These are phyloP conservation scores for Bolboschoenoplectus hybrid DNA, from an alignment of 202 grass and related monocot species.

Conservation along the genomic window DNA sequence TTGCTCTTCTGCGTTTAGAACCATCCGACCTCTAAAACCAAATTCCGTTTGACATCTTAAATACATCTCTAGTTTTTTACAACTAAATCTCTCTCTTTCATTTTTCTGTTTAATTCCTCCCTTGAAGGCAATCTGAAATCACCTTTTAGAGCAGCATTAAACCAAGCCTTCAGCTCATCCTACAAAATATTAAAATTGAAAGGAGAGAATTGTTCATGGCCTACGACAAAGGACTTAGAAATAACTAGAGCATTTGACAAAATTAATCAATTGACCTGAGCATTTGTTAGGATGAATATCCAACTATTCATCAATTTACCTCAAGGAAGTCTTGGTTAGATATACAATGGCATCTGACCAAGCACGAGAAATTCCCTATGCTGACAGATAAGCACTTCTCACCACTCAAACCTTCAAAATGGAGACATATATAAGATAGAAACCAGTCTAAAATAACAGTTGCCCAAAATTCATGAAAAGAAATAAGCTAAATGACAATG, in stretches of 20 bases:
- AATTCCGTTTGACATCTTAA: neutral
- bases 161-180: conserved; percentile 92
- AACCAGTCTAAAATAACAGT: neutral
- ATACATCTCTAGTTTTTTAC: conserved; percentile 34
- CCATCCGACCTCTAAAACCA: neutral
- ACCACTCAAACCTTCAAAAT: conserved; percentile 70
- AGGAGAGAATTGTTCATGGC: neutral
- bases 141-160: conserved; percentile 56
- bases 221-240: neutral
- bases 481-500: conserved; percentile 12
- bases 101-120: conserved; percentile 66
- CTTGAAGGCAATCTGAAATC: conserved; percentile 59
- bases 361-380: conserved; percentile 65
- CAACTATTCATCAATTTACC: conserved; percentile 54
- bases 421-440: conserved; percentile 34
- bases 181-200: conserved; percentile 42
- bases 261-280: neutral
- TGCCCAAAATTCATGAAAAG: neutral
- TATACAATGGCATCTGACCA: conserved; percentile 73
- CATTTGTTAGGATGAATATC: conserved; percentile 23
- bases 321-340: conserved; percentile 89
- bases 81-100: conserved; percentile 63
- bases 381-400: conserved; percentile 75
- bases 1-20: neutral
- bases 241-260: neutral